Conservation (phyloP, 352 stramenopile genomes). For the Phytopythium chamaehyphon region DNA sequence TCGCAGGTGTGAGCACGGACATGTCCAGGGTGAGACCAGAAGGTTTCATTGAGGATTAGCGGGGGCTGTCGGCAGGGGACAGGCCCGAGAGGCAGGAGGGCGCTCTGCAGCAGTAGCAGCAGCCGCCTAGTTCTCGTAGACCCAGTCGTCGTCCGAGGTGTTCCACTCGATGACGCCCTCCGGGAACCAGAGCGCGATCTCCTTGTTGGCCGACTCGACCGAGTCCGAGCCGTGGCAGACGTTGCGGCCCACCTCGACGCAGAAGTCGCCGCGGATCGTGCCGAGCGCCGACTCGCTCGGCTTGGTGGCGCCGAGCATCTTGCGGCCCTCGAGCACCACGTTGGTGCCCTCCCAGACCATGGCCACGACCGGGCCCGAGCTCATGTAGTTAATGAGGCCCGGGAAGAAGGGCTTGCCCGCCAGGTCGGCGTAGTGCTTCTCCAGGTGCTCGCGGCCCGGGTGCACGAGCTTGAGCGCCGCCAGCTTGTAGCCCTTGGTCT, state of each 20-base stretch:
- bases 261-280: conserved; percentile 98
- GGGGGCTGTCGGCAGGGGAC: neutral
- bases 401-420: conserved; percentile 93
- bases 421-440: conserved; percentile 93
- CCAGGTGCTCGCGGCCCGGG: conserved; percentile 69
- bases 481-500: conserved; percentile 97
- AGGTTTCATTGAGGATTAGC: neutral
- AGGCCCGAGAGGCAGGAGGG: neutral
- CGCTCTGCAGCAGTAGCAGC: neutral
- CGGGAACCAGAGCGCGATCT: conserved; percentile 99
- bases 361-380: conserved; percentile 87
- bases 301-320: conserved; percentile 98
- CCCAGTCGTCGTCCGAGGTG: conserved; percentile 90
- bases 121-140: conserved; percentile 92
- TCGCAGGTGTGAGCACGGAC: too few relatives aligned
- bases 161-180: conserved; percentile 91
- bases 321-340: conserved; percentile 91
- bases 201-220: conserved; percentile 96
- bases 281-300: conserved; percentile 92
- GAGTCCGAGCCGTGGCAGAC: conserved; percentile 97
- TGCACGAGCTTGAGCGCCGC: conserved; percentile 92
- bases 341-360: conserved; percentile 96
- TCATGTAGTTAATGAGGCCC: conserved; percentile 96
- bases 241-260: conserved; percentile 92
- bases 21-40: too few relatives aligned